Percentiles rank a stretch among this genome's conserved stretches.
Evolutionary conservation across 805 yeast genomes (phyloP).

Genomic region (Wickerhamiella dianesei): DNA sequence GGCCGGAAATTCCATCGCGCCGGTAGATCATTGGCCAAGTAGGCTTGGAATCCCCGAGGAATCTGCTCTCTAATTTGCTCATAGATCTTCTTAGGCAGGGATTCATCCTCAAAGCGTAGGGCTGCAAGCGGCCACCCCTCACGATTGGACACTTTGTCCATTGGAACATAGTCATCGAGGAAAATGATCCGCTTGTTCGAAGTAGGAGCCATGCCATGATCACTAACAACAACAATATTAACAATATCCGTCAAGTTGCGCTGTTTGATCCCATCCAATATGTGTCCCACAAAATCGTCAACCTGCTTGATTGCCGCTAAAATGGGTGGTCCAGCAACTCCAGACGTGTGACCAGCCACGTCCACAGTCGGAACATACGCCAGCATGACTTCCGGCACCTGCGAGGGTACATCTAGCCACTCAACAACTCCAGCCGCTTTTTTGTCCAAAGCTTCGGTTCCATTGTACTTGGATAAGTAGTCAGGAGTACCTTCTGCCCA

Average conservation of each 20-base stretch:
- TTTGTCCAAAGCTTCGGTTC: conserved; percentile 41
- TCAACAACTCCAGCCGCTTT: conserved; percentile 46
- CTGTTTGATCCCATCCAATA: conserved; percentile 34
- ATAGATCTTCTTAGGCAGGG: background rate
- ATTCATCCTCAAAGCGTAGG: conserved; percentile 37
- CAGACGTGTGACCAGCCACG: conserved; percentile 59
- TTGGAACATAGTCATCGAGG: conserved; percentile 57
- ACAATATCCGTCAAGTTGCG: conserved; percentile 53
- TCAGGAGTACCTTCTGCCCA: conserved; percentile 37
- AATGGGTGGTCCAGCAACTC: conserved; percentile 49
- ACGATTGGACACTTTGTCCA: conserved; percentile 40
- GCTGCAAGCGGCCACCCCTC: conserved; percentile 88
- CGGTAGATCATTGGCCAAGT: conserved; percentile 41
- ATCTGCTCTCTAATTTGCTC: background rate
- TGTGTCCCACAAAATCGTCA: conserved; percentile 44
- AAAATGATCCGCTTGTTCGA: conserved; percentile 52
- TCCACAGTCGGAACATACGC: conserved; percentile 75
- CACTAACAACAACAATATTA: conserved; percentile 68
- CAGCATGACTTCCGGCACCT: conserved; percentile 64
- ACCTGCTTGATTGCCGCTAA: conserved; percentile 44
- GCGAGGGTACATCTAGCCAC: conserved; percentile 45
- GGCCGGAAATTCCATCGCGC: conserved; percentile 35
- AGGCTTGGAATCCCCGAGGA: conserved; percentile 27
- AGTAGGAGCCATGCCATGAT: conserved; percentile 91
- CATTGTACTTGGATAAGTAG: conserved; percentile 51